Evolutionary conservation across 176 grass and related monocot species (phyloP).

Genomic region (Oryza longistaminata): DNA sequence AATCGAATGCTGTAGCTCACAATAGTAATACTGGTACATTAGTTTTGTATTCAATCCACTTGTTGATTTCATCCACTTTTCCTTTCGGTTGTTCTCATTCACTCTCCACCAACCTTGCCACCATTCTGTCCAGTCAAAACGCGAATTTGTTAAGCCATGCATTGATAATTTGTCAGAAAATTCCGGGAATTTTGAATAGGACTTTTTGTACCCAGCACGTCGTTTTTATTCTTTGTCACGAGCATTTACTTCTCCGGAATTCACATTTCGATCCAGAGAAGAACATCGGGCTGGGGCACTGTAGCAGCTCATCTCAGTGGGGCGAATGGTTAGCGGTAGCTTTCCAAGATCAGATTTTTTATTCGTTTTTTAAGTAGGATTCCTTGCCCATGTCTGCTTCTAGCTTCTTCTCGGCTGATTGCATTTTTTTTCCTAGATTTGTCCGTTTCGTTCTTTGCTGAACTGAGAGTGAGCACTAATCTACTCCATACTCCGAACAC

Average conservation of each 20-base stretch:
- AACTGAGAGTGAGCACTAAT: slow-evolving; percentile 24
- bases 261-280: slow-evolving; percentile 19
- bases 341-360: slow-evolving; percentile 35
- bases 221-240: slow-evolving; percentile 27
- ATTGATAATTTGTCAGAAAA: not conserved
- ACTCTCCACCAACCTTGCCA: not conserved
- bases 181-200: slow-evolving; percentile 25
- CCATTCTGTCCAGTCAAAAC: not conserved
- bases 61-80: not conserved
- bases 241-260: slow-evolving; percentile 11
- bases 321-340: slow-evolving; percentile 33
- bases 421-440: slow-evolving; percentile 1
- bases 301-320: not conserved
- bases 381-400: not conserved
- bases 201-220: slow-evolving; percentile 40
- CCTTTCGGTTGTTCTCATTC: not conserved
- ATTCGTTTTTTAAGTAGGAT: slow-evolving; percentile 30
- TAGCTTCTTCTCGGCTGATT: slow-evolving; percentile 23
- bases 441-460: slow-evolving; percentile 11
- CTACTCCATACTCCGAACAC: slow-evolving; percentile 15
- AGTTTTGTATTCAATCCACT: not conserved
- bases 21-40: not conserved
- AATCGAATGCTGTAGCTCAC: not conserved
- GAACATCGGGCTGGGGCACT: not conserved
- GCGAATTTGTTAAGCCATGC: not conserved